Evolutionary conservation across 2,329 filamentous ascomycete genomes (phyloP).

Genomic region (Kalmusia sp.): DNA sequence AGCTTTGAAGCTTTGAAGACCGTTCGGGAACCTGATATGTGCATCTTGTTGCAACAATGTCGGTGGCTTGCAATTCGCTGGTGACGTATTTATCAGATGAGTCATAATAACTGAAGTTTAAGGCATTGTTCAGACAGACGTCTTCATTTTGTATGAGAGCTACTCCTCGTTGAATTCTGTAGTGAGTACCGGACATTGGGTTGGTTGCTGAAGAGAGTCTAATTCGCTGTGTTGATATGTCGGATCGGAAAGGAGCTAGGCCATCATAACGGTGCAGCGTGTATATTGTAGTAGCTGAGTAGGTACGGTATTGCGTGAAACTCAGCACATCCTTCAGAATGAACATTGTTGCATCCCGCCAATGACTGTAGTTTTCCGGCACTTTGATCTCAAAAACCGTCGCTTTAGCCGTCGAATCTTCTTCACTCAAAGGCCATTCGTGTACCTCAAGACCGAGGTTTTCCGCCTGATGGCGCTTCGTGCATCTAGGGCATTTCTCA

Average conservation of each 20-base stretch:
- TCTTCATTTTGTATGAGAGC: slow-evolving; percentile 32
- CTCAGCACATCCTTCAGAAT: slow-evolving; percentile 52
- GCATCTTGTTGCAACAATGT: slow-evolving; percentile 38
- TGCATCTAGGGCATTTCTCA: slow-evolving; percentile 42
- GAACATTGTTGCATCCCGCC: slow-evolving; percentile 58
- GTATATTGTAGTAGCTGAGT: too few relatives aligned
- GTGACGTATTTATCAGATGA: slow-evolving; percentile 22
- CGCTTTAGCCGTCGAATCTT: slow-evolving; percentile 46
- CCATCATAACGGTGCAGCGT: slow-evolving; percentile 1
- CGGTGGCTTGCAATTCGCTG: slow-evolving; percentile 11
- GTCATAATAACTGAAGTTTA: slow-evolving; percentile 48
- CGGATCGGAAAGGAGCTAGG: not conserved
- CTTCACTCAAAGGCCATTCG: slow-evolving; percentile 63
- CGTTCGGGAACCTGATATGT: slow-evolving; percentile 49
- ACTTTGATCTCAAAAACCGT: slow-evolving; percentile 61
- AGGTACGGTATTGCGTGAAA: slow-evolving; percentile 13
- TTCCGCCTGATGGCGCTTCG: slow-evolving; percentile 36
- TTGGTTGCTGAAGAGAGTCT: slow-evolving; percentile 45
- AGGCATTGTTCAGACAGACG: slow-evolving; percentile 57
- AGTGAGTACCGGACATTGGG: slow-evolving; percentile 47
- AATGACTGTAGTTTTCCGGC: slow-evolving; percentile 52
- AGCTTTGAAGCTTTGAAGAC: slow-evolving; percentile 48
- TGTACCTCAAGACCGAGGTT: slow-evolving; percentile 55
- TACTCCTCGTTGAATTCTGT: slow-evolving; percentile 31
- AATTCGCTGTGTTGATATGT: slow-evolving; percentile 32